Evolutionary conservation across 441 rosid species (phyloP).

Genomic region (Gossypium lobatum): DNA sequence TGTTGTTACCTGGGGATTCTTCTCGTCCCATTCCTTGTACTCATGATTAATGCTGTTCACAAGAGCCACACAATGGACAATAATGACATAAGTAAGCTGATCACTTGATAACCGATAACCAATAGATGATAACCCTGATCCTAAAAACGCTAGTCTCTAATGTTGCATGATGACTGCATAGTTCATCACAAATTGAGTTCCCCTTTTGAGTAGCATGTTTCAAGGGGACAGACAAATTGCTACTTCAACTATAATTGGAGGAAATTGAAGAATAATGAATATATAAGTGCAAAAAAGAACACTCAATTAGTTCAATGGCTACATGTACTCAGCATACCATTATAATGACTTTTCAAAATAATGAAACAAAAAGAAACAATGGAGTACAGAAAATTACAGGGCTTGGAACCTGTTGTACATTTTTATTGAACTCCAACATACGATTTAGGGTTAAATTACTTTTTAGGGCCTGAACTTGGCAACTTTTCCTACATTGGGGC

Average conservation of each 20-base stretch:
- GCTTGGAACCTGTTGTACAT: background rate
- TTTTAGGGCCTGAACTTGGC: too few relatives aligned
- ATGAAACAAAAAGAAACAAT: background rate
- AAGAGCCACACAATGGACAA: slow-evolving; percentile 12
- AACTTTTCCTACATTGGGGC: too few relatives aligned
- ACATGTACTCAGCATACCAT: background rate
- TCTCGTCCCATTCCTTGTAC: slow-evolving; percentile 80
- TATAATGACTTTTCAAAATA: background rate
- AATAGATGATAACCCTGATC: background rate
- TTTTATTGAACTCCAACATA: background rate
- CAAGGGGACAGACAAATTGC: background rate
- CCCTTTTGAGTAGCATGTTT: background rate
- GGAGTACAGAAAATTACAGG: background rate
- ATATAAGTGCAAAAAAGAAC: background rate
- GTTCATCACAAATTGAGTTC: background rate
- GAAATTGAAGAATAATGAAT: background rate
- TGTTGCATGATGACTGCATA: background rate
- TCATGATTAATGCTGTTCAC: slow-evolving; percentile 73
- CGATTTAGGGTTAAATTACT: too few relatives aligned
- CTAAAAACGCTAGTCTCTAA: background rate
- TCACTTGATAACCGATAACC: background rate
- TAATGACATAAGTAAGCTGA: slow-evolving; percentile 12
- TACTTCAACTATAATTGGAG: background rate
- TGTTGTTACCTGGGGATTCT: slow-evolving; percentile 73
- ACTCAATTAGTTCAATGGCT: background rate